These are phyloP conservation scores for Leccinum variicolor DNA, from an alignment of 768 basidiomycete species.

Conservation along the genomic window DNA sequence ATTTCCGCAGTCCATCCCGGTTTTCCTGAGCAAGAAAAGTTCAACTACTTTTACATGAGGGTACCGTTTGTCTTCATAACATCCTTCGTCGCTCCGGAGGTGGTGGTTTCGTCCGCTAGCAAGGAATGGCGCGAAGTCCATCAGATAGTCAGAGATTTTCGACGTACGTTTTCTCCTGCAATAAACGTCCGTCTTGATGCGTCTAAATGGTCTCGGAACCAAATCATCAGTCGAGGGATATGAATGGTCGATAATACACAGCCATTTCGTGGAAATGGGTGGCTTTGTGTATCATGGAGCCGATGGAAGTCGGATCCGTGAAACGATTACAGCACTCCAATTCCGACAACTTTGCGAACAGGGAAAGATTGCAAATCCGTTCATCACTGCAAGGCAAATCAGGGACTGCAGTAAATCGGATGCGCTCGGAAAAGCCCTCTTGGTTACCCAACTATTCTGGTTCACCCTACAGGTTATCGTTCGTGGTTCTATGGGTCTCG, in stretches of 20 bases:
- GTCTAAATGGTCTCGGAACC: neutral
- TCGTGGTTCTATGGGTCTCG: neutral
- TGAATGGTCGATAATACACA: neutral
- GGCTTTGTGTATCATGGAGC: neutral
- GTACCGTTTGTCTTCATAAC: neutral
- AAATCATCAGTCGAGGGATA: neutral
- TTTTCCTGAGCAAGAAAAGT: neutral
- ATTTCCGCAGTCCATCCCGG: conserved; percentile 1
- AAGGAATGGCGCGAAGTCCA: neutral
- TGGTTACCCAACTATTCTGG: neutral
- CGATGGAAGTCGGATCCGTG: neutral
- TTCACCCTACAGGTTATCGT: neutral
- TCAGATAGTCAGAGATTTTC: neutral
- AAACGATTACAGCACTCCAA: neutral
- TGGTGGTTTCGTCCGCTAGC: neutral
- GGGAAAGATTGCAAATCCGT: neutral
- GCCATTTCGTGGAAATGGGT: neutral
- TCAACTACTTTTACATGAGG: neutral
- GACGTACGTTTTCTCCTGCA: neutral
- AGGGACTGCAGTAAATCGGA: neutral
- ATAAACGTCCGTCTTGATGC: neutral
- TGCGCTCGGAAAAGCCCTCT: neutral
- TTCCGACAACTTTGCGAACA: neutral
- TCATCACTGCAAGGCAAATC: neutral
- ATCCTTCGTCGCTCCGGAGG: neutral